These are phyloP conservation scores for Nakaseomyces nivariensis DNA, from an alignment of 1,139 yeast genomes.

Conservation along the genomic window DNA sequence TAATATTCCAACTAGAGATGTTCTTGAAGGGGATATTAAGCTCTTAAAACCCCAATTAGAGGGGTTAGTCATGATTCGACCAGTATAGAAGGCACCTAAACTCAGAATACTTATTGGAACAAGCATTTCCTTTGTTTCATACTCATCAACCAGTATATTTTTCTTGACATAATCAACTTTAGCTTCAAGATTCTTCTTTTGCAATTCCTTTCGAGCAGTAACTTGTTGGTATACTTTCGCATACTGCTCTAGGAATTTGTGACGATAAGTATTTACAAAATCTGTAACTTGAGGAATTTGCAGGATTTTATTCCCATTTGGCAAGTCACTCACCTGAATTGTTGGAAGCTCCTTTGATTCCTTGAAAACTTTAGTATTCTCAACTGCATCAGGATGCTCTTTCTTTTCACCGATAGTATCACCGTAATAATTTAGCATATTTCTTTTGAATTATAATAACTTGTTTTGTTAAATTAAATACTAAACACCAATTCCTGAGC, in stretches of 20 bases:
- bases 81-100: slow-evolving; percentile 21
- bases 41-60: slow-evolving; percentile 17
- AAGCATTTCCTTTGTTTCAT: slow-evolving; percentile 15
- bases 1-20: slow-evolving; percentile 10
- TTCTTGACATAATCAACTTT: slow-evolving; percentile 13
- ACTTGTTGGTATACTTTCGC: not conserved
- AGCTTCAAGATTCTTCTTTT: slow-evolving; percentile 13
- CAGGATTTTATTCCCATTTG: slow-evolving; percentile 21
- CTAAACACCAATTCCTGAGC: too few relatives aligned
- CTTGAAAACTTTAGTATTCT: not conserved
- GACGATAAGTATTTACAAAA: not conserved
- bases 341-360: not conserved
- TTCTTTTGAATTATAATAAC: too few relatives aligned
- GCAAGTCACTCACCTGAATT: slow-evolving; percentile 9
- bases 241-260: not conserved
- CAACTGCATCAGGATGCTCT: not conserved
- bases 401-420: not conserved
- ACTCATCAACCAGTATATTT: slow-evolving; percentile 15
- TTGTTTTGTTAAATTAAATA: too few relatives aligned
- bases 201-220: slow-evolving; percentile 5
- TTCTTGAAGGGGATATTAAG: slow-evolving; percentile 6
- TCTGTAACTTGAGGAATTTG: slow-evolving; percentile 2
- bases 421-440: slow-evolving; percentile 3
- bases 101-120: slow-evolving; percentile 19
- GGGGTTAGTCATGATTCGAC: slow-evolving; percentile 19